Base-by-base conservation (phyloP, 768 basidiomycete species). In the Tulasnella sp. region DNA sequence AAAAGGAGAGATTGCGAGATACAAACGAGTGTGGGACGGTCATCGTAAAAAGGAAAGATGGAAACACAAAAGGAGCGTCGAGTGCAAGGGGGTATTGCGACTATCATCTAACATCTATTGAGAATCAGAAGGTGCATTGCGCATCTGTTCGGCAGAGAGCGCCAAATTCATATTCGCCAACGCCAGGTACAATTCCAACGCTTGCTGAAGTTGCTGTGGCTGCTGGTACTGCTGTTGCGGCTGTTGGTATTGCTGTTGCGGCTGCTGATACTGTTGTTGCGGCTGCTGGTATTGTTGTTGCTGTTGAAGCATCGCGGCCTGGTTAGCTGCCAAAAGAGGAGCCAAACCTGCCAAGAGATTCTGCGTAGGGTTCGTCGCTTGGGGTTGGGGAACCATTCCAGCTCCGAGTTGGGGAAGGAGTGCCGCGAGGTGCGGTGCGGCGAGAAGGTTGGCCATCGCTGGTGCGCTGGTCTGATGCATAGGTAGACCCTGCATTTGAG, bases 101-200 rank as follows among this genome's bases (percentile, higher is more conserved):
- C 9, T 9, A 54, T 12, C 22, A 60, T 60, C 12, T 60, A 54
- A n/a, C 16, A n/a, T 28, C 64, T 28, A 31, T 69, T 69, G 64
- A 34, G 50, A 54, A 54, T 54, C 50, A 28, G n/a, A 31, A 69
- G n/a, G 24, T 14, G 64, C 64, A n/a, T 37, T 69, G 24, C 64
- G 64, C 64, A 69, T 69, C 64, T 69, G 64, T 18, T 69, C 64
- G 16, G 64, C 64, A 5, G 64, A 31, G 12, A 69, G 34, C 64
- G 64, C 64, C 64, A 69, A 4, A 31, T 69, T 69, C 64, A 69
- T 69, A 69, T 69, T 69, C 31, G 64, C 64, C 64, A 69, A 69
- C 64, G 64, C 64, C 24, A 69, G 11, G 28, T 69, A 69, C 64
- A 69, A 12, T 12, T 69, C 64, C 28, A 69, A 37, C 64, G 14